These are phyloP conservation scores for Ophiostoma sp. DNA, from an alignment of 2,329 filamentous ascomycete genomes.

Conservation along the genomic window DNA sequence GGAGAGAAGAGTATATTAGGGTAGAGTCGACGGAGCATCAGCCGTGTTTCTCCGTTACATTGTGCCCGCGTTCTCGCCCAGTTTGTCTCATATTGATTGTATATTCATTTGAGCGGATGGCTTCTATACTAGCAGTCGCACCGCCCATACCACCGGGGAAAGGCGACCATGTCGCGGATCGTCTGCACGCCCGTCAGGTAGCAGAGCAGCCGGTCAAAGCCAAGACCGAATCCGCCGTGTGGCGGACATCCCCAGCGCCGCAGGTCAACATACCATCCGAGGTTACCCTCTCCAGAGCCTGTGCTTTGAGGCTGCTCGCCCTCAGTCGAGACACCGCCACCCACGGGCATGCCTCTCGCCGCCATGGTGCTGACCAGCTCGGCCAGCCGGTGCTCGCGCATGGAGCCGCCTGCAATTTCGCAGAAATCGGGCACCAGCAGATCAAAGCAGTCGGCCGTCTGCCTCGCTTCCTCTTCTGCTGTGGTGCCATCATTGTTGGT, in stretches of 20 bases:
- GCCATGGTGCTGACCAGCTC: conserved; percentile 21
- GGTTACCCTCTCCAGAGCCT: conserved; percentile 30
- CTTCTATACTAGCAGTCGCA: conserved; percentile 49
- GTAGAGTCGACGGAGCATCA: neutral
- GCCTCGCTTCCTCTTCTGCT: neutral
- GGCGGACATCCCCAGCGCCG: conserved; percentile 86
- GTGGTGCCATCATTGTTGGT: conserved; percentile 22
- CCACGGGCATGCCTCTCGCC: conserved; percentile 20
- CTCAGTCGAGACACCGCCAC: neutral
- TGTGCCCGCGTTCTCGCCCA: neutral
- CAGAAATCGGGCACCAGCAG: conserved; percentile 79
- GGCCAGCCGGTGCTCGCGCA: conserved; percentile 65
- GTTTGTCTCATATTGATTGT: neutral
- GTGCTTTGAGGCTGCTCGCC: neutral
- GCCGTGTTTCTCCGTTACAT: neutral
- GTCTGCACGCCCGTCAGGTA: conserved; percentile 79
- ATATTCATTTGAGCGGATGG: neutral
- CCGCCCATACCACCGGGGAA: conserved; percentile 67
- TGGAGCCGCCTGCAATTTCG: conserved; percentile 81
- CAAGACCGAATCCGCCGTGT: conserved; percentile 85
- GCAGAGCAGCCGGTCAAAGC: conserved; percentile 79
- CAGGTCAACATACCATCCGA: conserved; percentile 86
- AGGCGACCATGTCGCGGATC: conserved; percentile 78
- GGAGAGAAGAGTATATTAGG: neutral
- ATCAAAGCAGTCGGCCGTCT: conserved; percentile 84